These are phyloP conservation scores for Clarireedia sp. DNA, from an alignment of 2,329 filamentous ascomycete species.

Conservation along the genomic window DNA sequence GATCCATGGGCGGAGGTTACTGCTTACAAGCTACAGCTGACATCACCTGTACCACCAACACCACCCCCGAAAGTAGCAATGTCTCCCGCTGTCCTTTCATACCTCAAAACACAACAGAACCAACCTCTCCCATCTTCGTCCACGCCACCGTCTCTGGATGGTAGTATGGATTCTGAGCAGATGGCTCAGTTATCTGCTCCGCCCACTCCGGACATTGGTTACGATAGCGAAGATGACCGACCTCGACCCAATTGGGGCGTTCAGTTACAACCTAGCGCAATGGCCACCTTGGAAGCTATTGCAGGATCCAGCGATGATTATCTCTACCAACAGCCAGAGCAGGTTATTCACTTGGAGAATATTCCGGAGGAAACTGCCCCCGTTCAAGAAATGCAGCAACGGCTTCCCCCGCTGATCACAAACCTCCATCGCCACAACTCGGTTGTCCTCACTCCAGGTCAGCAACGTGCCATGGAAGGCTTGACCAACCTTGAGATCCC, in stretches of 20 bases:
- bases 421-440: constrained; percentile 29
- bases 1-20: constrained; percentile 40
- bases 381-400: constrained; percentile 45
- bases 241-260: constrained; percentile 59
- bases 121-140: constrained; percentile 70
- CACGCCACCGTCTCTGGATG: constrained; percentile 75
- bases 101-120: constrained; percentile 61
- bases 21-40: constrained; percentile 37
- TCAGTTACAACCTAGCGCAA: constrained; percentile 68
- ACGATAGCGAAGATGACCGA: constrained; percentile 45
- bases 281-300: constrained; percentile 72
- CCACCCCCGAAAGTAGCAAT: constrained; percentile 63
- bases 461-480: constrained; percentile 55
- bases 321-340: constrained; percentile 50
- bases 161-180: constrained; percentile 81
- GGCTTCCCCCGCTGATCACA: constrained; percentile 43
- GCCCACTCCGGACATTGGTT: constrained; percentile 67
- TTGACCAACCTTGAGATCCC: constrained; percentile 81
- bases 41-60: constrained; percentile 54
- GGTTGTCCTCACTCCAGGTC: constrained; percentile 40
- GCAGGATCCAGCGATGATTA: constrained; percentile 51
- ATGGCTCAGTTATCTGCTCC: constrained; percentile 77
- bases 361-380: constrained; percentile 28
- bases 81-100: constrained; percentile 65
- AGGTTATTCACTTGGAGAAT: constrained; percentile 42